Evolutionary conservation across 306 rosid genomes (phyloP).

Genomic region (Albizia julibrissin): DNA sequence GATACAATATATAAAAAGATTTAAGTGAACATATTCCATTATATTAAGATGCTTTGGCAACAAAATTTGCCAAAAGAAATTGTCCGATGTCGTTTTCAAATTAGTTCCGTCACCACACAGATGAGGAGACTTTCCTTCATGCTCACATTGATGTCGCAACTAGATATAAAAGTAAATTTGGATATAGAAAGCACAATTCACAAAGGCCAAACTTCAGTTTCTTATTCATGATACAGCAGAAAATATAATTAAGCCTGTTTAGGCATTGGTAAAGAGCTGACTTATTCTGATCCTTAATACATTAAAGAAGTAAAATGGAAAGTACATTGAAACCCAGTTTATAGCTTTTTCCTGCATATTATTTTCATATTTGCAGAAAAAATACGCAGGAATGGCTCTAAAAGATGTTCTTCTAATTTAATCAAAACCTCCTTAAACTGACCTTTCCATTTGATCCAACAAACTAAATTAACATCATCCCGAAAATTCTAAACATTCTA

Average conservation of each 20-base stretch:
- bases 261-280: not conserved
- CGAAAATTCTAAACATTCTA: too few species aligned
- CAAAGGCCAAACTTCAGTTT: not conserved
- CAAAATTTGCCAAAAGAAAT: not conserved
- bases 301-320: not conserved
- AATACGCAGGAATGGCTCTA: too few species aligned
- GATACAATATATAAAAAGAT: not conserved
- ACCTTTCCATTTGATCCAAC: too few species aligned
- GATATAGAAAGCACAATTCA: not conserved
- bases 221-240: not conserved
- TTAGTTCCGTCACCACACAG: not conserved
- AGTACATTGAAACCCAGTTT: not conserved
- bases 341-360: not conserved
- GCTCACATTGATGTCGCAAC: not conserved
- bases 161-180: not conserved
- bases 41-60: not conserved
- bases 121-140: not conserved
- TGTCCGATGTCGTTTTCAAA: not conserved
- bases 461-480: too few species aligned
- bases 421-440: too few species aligned
- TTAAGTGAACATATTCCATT: not conserved
- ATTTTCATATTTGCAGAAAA: not conserved
- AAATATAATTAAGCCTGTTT: not conserved
- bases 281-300: not conserved
- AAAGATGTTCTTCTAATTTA: too few species aligned